These are phyloP conservation scores for Pseudopithomyces maydicus DNA, from an alignment of 2,329 filamentous ascomycete species.

Conservation along the genomic window DNA sequence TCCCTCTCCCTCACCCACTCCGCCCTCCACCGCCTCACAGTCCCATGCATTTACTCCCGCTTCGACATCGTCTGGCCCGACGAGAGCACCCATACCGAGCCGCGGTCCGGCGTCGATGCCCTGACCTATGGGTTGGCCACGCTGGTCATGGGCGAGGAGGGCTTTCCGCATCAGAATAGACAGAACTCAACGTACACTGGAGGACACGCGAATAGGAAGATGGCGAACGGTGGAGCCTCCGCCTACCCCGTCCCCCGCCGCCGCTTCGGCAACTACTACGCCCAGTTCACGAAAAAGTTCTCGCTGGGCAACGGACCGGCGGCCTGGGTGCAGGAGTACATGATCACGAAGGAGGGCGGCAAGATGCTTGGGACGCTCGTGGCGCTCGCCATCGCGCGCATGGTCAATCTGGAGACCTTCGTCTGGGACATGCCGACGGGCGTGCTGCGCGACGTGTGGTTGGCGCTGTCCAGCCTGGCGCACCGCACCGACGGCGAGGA, in stretches of 20 bases:
- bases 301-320: slow-evolving; percentile 80
- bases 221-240: too few relatives aligned
- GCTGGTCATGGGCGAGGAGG: slow-evolving; percentile 72
- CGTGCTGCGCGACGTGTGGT: slow-evolving; percentile 79
- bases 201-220: too few relatives aligned
- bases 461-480: slow-evolving; percentile 73
- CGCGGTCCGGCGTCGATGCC: slow-evolving; percentile 76
- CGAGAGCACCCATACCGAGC: slow-evolving; percentile 65
- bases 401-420: slow-evolving; percentile 81
- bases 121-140: slow-evolving; percentile 83
- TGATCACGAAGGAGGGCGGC: slow-evolving; percentile 80
- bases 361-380: slow-evolving; percentile 89
- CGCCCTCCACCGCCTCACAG: slow-evolving; percentile 73
- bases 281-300: slow-evolving; percentile 79
- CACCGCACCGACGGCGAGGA: slow-evolving; percentile 63
- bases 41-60: slow-evolving; percentile 80
- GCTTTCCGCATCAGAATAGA: slow-evolving; percentile 58
- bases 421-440: slow-evolving; percentile 91
- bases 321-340: slow-evolving; percentile 81
- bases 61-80: slow-evolving; percentile 92
- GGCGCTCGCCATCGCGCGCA: slow-evolving; percentile 77
- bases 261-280: slow-evolving; percentile 74
- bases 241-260: slow-evolving; percentile 46
- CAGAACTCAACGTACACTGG: too few relatives aligned
- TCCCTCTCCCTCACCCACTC: slow-evolving; percentile 79